These are phyloP conservation scores for Eimeria falciformis DNA, from an alignment of 169 alveolate genomes.

Conservation along the genomic window DNA sequence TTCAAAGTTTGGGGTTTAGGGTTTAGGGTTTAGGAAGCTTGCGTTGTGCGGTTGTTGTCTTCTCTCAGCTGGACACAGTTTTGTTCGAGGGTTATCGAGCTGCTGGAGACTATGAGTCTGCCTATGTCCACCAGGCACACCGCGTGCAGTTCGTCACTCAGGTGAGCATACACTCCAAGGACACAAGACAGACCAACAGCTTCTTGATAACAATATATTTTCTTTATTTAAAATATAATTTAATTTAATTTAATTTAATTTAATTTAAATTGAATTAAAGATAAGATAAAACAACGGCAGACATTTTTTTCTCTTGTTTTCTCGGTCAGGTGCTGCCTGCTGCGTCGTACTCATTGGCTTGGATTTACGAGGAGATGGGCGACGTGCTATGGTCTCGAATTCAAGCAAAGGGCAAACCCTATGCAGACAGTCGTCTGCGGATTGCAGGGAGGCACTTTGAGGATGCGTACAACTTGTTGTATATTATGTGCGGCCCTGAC, in stretches of 20 bases:
- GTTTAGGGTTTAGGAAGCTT: background rate
- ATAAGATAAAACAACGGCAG: background rate
- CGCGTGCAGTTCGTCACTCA: slow-evolving; percentile 67
- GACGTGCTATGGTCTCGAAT: slow-evolving; percentile 71
- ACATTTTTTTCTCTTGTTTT: background rate
- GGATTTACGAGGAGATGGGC: slow-evolving; percentile 85
- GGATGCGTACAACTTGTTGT: slow-evolving; percentile 71
- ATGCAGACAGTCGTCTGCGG: slow-evolving; percentile 5
- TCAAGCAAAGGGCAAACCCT: background rate
- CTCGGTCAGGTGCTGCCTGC: slow-evolving; percentile 79
- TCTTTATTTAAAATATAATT: background rate
- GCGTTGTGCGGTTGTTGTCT: background rate
- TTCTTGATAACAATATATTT: too few species aligned
- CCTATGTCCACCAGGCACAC: slow-evolving; percentile 76
- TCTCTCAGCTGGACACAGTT: slow-evolving; percentile 80
- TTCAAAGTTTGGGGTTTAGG: background rate
- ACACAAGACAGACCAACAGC: too few species aligned
- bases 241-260: background rate
- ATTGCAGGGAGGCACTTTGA: slow-evolving; percentile 46
- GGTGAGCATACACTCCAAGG: slow-evolving; percentile 10
- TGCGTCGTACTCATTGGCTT: slow-evolving; percentile 83
- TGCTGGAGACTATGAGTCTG: slow-evolving; percentile 65
- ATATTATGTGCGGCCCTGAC: slow-evolving; percentile 72
- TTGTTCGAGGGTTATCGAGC: slow-evolving; percentile 84
- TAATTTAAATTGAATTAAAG: background rate